These are phyloP conservation scores for Arthrobotrys musiformis DNA, from an alignment of 2,329 filamentous ascomycete species.

Conservation along the genomic window DNA sequence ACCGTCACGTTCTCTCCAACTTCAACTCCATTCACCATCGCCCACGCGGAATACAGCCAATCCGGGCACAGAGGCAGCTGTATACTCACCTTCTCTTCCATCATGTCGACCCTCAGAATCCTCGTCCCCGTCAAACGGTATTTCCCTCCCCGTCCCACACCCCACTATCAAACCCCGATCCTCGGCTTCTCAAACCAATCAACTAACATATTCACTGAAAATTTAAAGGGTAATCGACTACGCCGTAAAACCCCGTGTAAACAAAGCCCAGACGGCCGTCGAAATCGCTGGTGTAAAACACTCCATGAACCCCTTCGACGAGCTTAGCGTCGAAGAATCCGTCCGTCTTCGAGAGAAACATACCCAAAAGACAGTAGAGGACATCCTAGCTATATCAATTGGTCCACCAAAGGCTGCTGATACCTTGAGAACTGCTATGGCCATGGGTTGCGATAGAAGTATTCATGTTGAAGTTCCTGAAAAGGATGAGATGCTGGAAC, in stretches of 20 bases:
- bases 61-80: background rate
- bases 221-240: constrained; percentile 68
- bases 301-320: constrained; percentile 99
- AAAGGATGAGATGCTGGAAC: constrained; percentile 75
- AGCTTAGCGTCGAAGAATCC: constrained; percentile 95
- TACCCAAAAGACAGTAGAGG: constrained; percentile 79
- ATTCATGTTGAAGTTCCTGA: constrained; percentile 87
- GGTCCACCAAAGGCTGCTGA: constrained; percentile 89
- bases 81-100: background rate
- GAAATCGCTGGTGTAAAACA: constrained; percentile 95
- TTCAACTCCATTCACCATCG: background rate
- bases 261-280: constrained; percentile 81
- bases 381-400: constrained; percentile 89
- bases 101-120: constrained; percentile 64
- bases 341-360: constrained; percentile 93
- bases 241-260: constrained; percentile 75
- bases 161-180: background rate
- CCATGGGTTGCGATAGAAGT: constrained; percentile 93
- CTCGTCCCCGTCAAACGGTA: constrained; percentile 69
- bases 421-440: constrained; percentile 93
- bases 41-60: background rate
- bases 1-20: background rate
- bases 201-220: background rate
- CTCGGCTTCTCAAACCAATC: constrained; percentile 24
- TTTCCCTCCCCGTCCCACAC: background rate